phyloP scores from a whole-genome alignment of 208 protist genomes.

The Eutreptiella sp. region DNA sequence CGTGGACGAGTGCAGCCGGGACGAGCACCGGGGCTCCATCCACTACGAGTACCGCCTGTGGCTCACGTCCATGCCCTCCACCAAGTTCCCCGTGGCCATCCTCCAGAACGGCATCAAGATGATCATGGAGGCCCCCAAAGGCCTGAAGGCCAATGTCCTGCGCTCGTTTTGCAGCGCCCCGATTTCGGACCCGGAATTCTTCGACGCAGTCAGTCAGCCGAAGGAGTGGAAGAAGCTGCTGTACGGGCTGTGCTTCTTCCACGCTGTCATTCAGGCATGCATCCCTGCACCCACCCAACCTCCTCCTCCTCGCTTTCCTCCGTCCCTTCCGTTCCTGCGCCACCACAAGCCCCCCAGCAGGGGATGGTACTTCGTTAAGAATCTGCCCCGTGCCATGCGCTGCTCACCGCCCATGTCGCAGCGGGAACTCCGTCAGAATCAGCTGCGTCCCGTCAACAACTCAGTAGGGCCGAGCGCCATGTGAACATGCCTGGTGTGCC shows the following conservation, averaged over 20 bases:
- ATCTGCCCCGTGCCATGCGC: no score
- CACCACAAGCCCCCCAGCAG: no score
- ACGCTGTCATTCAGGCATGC: conserved; percentile 51
- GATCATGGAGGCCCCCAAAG: conserved; percentile 43
- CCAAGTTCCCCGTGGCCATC: conserved; percentile 39
- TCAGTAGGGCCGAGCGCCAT: no score
- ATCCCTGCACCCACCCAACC: no score
- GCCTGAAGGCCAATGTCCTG: conserved; percentile 37
- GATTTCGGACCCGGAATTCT: conserved; percentile 32
- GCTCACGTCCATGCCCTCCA: conserved; percentile 45
- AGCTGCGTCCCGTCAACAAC: no score
- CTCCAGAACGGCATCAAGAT: conserved; percentile 48
- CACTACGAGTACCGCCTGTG: conserved; percentile 42
- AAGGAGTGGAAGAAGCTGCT: conserved; percentile 41
- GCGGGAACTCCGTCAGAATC: no score
- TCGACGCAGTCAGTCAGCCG: conserved; percentile 25
- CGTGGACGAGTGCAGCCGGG: conserved; percentile 22
- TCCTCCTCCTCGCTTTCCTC: no score
- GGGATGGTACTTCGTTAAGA: no score
- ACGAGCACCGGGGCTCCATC: conserved; percentile 20
- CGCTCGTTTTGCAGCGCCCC: conserved; percentile 41
- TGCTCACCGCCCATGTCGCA: no score
- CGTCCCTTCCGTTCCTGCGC: no score
- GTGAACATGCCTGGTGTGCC: no score
- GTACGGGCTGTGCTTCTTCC: conserved; percentile 54